phyloP scores from a whole-genome alignment of 2,329 filamentous ascomycete species.

The Aaosphaeria arxii region DNA sequence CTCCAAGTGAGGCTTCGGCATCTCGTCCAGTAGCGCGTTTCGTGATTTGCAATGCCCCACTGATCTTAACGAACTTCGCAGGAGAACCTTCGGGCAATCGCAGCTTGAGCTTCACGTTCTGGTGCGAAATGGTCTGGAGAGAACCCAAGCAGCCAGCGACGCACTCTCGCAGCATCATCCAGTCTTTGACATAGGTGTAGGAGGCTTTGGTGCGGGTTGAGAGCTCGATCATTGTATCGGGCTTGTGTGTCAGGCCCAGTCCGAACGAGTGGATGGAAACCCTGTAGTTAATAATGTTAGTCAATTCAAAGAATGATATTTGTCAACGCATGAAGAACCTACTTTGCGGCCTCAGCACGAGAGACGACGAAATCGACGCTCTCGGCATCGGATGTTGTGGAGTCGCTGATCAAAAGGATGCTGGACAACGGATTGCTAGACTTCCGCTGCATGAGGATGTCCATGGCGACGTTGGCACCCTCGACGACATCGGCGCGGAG shows the following conservation, averaged over 20 bases:
- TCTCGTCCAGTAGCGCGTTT: conserved; percentile 94
- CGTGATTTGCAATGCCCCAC: conserved; percentile 90
- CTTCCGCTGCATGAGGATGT: conserved; percentile 95
- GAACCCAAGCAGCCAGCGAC: conserved; percentile 88
- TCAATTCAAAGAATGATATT: conserved; percentile 3
- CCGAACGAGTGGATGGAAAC: conserved; percentile 97
- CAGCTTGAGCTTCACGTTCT: conserved; percentile 95
- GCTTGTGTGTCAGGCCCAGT: conserved; percentile 93
- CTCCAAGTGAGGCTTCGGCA: conserved; percentile 87
- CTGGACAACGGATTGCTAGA: conserved; percentile 92
- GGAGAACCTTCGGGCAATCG: conserved; percentile 93
- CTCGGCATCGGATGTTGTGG: conserved; percentile 88
- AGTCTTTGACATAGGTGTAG: conserved; percentile 98
- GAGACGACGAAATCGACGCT: conserved; percentile 98
- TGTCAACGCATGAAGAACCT: conserved; percentile 39
- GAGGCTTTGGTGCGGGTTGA: conserved; percentile 94
- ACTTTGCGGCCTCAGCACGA: conserved; percentile 94
- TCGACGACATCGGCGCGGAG: conserved; percentile 95
- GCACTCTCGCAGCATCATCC: conserved; percentile 99
- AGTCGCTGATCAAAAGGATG: conserved; percentile 96
- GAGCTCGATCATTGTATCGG: conserved; percentile 97
- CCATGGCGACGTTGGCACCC: conserved; percentile 97
- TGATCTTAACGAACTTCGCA: conserved; percentile 98
- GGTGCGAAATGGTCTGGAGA: conserved; percentile 92
- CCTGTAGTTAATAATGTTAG: conserved; percentile 44